Evolutionary conservation across 163 green algal genomes (phyloP).

Genomic region (Scenedesmus sp.): DNA sequence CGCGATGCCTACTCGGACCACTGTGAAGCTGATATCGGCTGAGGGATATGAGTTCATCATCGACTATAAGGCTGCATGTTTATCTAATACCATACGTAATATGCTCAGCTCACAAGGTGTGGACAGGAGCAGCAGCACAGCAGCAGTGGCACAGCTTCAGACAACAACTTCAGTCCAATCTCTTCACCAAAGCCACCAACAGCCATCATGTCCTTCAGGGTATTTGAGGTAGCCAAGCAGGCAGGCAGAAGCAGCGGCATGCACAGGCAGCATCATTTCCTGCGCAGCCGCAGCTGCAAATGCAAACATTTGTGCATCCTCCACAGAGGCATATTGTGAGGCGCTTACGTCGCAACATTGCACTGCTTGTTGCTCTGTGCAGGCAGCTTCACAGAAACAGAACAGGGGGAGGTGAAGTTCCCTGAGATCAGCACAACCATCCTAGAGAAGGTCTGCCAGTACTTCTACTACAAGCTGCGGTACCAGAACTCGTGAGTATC

Average conservation of each 20-base stretch:
- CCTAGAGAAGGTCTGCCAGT: slow-evolving; percentile 97
- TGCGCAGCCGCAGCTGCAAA: background rate
- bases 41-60: slow-evolving; percentile 99
- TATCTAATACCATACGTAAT: slow-evolving; percentile 98
- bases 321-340: background rate
- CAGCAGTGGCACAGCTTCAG: background rate
- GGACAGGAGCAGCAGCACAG: background rate
- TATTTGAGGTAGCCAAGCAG: background rate
- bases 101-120: slow-evolving; percentile 96
- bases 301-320: background rate
- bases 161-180: background rate
- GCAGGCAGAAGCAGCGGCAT: background rate
- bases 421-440: slow-evolving; percentile 94
- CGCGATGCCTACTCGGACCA: slow-evolving; percentile 56
- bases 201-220: background rate
- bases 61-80: slow-evolving; percentile 94
- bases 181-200: background rate
- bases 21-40: slow-evolving; percentile 94
- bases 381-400: slow-evolving; percentile 96
- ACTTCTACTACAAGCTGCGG: slow-evolving; percentile 99
- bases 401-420: slow-evolving; percentile 92
- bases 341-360: background rate
- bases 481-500: slow-evolving; percentile 88
- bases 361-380: background rate
- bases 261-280: background rate